Conservation (phyloP, 441 rosid genomes). For the Francoa sonchifolia region DNA sequence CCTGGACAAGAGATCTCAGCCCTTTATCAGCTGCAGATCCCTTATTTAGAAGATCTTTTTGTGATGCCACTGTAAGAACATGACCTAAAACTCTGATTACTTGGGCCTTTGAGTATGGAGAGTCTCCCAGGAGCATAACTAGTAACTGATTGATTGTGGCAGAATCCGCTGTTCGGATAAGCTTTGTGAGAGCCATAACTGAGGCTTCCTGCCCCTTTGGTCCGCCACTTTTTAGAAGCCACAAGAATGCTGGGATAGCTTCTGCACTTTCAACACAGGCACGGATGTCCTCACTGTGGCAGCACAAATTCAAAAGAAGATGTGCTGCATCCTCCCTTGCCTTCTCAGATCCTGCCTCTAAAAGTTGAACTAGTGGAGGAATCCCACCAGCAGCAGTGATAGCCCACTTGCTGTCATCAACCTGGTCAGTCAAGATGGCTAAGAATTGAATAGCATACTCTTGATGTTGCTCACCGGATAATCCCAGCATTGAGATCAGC, state of each 20-base stretch:
- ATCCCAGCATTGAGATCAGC: slow-evolving; percentile 61
- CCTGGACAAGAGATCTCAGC: slow-evolving; percentile 58
- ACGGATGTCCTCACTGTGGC: slow-evolving; percentile 78
- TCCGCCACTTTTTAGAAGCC: slow-evolving; percentile 61
- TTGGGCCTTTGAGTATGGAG: slow-evolving; percentile 52
- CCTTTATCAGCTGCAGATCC: slow-evolving; percentile 90
- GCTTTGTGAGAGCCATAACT: slow-evolving; percentile 49
- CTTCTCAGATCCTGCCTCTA: slow-evolving; percentile 69
- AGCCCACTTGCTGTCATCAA: slow-evolving; percentile 94
- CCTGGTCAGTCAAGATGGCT: slow-evolving; percentile 63
- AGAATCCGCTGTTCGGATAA: slow-evolving; percentile 57
- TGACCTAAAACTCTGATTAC: slow-evolving; percentile 72
- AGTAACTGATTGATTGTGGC: slow-evolving; percentile 66
- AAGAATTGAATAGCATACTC: slow-evolving; percentile 60
- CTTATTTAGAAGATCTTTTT: slow-evolving; percentile 41
- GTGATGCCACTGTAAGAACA: slow-evolving; percentile 57
- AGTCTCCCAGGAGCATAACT: slow-evolving; percentile 61
- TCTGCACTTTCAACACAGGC: slow-evolving; percentile 88
- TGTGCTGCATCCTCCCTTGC: slow-evolving; percentile 77
- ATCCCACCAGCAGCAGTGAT: slow-evolving; percentile 92
- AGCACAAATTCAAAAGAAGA: slow-evolving; percentile 63
- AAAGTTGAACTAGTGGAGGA: slow-evolving; percentile 73
- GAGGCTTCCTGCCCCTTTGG: slow-evolving; percentile 62
- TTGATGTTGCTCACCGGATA: slow-evolving; percentile 79
- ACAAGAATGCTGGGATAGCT: slow-evolving; percentile 58